Evolutionary conservation across 106 monocot species (phyloP).

Genomic region (Dioscorea dumetorum): DNA sequence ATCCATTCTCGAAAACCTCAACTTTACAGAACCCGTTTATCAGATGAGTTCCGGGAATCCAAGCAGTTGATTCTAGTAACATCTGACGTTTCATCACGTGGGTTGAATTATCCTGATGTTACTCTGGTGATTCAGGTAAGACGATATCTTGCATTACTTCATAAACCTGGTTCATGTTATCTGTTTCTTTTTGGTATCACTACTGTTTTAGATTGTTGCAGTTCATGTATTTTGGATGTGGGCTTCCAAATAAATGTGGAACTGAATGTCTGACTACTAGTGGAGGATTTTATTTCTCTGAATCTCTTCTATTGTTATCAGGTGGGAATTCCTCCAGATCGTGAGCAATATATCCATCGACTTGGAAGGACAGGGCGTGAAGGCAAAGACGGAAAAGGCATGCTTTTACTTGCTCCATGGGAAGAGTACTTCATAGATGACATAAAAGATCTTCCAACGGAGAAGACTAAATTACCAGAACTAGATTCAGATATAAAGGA

Average conservation of each 20-base stretch:
- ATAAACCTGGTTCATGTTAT: not conserved
- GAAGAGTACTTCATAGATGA: constrained; percentile 87
- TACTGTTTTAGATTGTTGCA: not conserved
- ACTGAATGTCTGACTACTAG: not conserved
- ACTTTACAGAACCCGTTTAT: constrained; percentile 73
- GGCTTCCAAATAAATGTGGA: not conserved
- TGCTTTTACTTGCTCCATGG: constrained; percentile 87
- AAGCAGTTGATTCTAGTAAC: constrained; percentile 81
- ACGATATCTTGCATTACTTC: not conserved
- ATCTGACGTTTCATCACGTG: constrained; percentile 83
- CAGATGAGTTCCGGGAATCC: constrained; percentile 81
- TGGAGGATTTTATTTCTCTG: not conserved
- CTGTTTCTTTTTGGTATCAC: not conserved
- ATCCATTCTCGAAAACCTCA: constrained; percentile 94
- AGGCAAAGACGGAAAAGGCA: constrained; percentile 68
- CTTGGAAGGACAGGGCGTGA: constrained; percentile 86
- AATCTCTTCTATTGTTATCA: constrained; percentile 11
- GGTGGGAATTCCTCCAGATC: constrained; percentile 87
- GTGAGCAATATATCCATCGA: constrained; percentile 92
- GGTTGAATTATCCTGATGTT: constrained; percentile 94
- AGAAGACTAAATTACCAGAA: constrained; percentile 40
- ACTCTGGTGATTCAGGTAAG: constrained; percentile 92
- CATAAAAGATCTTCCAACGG: constrained; percentile 73
- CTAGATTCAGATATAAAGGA: constrained; percentile 45
- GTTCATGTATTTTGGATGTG: not conserved